Percentiles rank a stretch among this genome's conserved stretches.
Conservation (phyloP, 495 filamentous ascomycete species). For the Letharia lupina region DNA sequence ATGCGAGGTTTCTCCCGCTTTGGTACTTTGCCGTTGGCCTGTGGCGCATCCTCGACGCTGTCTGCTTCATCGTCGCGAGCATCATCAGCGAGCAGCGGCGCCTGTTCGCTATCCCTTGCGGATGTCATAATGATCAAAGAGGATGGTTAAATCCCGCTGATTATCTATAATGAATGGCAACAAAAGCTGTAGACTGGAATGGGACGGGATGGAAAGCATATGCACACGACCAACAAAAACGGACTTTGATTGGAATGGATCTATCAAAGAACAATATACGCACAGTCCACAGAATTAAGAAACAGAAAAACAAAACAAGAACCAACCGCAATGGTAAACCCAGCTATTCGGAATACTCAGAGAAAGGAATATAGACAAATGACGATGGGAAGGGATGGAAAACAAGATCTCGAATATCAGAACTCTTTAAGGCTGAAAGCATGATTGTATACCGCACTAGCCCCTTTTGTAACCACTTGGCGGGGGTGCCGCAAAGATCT, state of each 20-base stretch:
- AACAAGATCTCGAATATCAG: background rate
- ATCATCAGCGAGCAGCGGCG: conserved; percentile 24
- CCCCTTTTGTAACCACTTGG: background rate
- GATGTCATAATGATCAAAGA: background rate
- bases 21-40: conserved; percentile 4
- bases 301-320: too few relatives aligned
- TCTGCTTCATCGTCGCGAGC: conserved; percentile 10
- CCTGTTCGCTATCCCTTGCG: conserved; percentile 16
- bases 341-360: background rate
- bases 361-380: background rate
- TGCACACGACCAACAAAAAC: background rate
- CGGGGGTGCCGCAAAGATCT: conserved; percentile 1
- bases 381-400: background rate
- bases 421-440: background rate
- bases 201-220: background rate
- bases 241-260: background rate
- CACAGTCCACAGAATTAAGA: background rate
- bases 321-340: too few relatives aligned
- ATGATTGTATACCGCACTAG: background rate
- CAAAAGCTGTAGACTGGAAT: background rate
- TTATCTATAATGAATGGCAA: background rate
- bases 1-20: conserved; percentile 7
- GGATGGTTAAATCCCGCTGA: background rate
- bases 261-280: background rate
- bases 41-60: conserved; percentile 10